Conservation (phyloP, 495 filamentous ascomycete genomes). For the Copromyces sp. region DNA sequence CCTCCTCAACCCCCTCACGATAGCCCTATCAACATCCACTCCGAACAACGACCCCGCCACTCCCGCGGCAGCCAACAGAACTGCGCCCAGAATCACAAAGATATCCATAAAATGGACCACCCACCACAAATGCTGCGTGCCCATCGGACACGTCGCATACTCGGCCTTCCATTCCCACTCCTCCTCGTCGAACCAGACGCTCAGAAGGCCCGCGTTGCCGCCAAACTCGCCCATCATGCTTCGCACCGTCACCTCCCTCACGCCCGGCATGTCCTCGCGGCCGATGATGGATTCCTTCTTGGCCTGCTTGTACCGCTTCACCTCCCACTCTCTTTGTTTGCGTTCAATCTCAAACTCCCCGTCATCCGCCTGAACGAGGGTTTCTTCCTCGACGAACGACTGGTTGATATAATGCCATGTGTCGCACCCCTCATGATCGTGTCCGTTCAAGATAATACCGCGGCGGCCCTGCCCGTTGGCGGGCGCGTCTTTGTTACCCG, state of each 20-base stretch:
- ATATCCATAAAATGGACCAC: conserved; percentile 64
- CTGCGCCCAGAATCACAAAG: conserved; percentile 33
- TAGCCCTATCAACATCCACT: conserved; percentile 13
- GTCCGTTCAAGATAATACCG: conserved; percentile 75
- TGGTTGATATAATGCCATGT: conserved; percentile 67
- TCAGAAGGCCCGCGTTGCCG: conserved; percentile 80
- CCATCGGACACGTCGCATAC: conserved; percentile 64
- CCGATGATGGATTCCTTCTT: conserved; percentile 20
- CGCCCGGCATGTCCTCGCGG: conserved; percentile 34
- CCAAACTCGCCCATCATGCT: conserved; percentile 97
- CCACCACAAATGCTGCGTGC: conserved; percentile 94
- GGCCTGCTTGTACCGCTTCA: conserved; percentile 31
- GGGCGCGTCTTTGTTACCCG: conserved; percentile 42
- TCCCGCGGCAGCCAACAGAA: conserved; percentile 20
- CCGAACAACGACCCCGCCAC: conserved; percentile 10
- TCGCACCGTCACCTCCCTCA: conserved; percentile 89
- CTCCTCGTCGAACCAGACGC: conserved; percentile 73
- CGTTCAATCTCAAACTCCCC: conserved; percentile 16
- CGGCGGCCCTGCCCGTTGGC: conserved; percentile 47
- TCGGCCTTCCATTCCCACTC: conserved; percentile 70
- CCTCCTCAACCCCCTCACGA: background rate
- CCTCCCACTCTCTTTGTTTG: conserved; percentile 26
- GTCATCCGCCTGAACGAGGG: conserved; percentile 5
- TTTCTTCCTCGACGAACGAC: conserved; percentile 9
- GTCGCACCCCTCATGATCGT: conserved; percentile 93